phyloP scores from a whole-genome alignment of 768 basidiomycete genomes.

The Mycena epipterygia region DNA sequence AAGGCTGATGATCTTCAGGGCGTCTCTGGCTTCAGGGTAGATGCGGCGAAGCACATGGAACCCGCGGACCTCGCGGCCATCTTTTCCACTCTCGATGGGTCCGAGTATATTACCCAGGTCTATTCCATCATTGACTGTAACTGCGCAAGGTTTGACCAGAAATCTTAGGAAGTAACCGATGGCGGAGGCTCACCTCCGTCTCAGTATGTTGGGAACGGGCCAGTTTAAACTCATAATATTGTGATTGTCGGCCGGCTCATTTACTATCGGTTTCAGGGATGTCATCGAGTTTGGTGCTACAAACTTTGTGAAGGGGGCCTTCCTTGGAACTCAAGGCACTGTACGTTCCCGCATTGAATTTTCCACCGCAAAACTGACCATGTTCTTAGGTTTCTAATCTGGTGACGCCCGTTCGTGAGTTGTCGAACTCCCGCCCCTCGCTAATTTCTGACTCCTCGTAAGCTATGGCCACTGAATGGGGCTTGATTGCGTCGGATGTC shows the following conservation, averaged over 20 bases:
- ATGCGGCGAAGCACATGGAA: slow-evolving; percentile 20
- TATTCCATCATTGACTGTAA: slow-evolving; percentile 25
- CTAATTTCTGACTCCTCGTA: not conserved
- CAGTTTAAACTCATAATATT: not conserved
- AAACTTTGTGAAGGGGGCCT: slow-evolving; percentile 46
- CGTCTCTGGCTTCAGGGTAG: slow-evolving; percentile 21
- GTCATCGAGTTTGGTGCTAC: slow-evolving; percentile 64
- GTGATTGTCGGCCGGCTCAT: not conserved
- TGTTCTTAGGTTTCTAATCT: slow-evolving; percentile 43
- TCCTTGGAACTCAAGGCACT: slow-evolving; percentile 41
- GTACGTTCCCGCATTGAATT: not conserved
- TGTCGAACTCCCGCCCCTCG: too few relatives aligned
- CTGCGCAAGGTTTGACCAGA: not conserved
- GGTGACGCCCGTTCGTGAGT: slow-evolving; percentile 45
- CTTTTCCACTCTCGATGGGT: slow-evolving; percentile 40
- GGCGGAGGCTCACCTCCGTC: slow-evolving; percentile 52
- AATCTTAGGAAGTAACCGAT: slow-evolving; percentile 30
- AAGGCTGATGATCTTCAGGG: not conserved
- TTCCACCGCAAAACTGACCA: not conserved
- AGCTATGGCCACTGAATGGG: slow-evolving; percentile 35
- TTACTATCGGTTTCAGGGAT: slow-evolving; percentile 42
- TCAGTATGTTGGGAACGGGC: slow-evolving; percentile 51
- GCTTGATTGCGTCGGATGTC: slow-evolving; percentile 50
- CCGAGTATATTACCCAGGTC: slow-evolving; percentile 58
- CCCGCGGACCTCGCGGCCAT: slow-evolving; percentile 53